Conservation (phyloP, 73 alveolate species). For the Diophrys appendiculata region DNA sequence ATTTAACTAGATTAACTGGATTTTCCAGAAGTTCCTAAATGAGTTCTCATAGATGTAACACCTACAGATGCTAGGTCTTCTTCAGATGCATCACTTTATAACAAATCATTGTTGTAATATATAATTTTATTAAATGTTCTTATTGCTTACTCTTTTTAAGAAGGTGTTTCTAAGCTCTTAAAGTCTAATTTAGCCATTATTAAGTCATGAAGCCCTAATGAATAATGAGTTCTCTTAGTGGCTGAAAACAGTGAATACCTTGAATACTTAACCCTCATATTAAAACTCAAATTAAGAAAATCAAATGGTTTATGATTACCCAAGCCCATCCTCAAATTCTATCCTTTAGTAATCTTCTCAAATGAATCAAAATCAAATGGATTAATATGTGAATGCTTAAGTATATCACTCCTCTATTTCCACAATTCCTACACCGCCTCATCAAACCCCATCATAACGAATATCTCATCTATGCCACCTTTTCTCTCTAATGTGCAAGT, state of each 20-base stretch:
- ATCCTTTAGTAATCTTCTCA: constrained; percentile 11
- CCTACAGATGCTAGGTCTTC: constrained; percentile 18
- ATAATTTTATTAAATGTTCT: constrained; percentile 24
- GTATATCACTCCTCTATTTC: constrained; percentile 8
- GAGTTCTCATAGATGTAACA: constrained; percentile 23
- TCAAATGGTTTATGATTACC: constrained; percentile 56
- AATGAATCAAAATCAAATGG: constrained; percentile 45
- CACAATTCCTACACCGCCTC: constrained; percentile 21
- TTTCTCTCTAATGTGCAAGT: constrained; percentile 36
- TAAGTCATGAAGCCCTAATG: not conserved
- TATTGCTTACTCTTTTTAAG: constrained; percentile 7
- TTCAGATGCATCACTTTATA: constrained; percentile 36
- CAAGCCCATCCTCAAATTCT: constrained; percentile 10
- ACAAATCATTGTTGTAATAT: constrained; percentile 41
- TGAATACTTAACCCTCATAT: constrained; percentile 35
- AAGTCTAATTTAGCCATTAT: not conserved
- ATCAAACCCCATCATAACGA: constrained; percentile 18
- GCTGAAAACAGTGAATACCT: constrained; percentile 4
- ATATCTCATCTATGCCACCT: constrained; percentile 36
- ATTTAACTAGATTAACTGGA: constrained; percentile 19
- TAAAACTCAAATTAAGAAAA: constrained; percentile 27
- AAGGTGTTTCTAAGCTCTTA: not conserved
- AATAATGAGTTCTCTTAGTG: constrained; percentile 23
- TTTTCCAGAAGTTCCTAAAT: constrained; percentile 10
- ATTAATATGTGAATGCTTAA: constrained; percentile 11